Percentiles rank a stretch among this genome's conserved stretches.
phyloP scores from a whole-genome alignment of 495 filamentous ascomycete genomes.

The Penicillium silybi region DNA sequence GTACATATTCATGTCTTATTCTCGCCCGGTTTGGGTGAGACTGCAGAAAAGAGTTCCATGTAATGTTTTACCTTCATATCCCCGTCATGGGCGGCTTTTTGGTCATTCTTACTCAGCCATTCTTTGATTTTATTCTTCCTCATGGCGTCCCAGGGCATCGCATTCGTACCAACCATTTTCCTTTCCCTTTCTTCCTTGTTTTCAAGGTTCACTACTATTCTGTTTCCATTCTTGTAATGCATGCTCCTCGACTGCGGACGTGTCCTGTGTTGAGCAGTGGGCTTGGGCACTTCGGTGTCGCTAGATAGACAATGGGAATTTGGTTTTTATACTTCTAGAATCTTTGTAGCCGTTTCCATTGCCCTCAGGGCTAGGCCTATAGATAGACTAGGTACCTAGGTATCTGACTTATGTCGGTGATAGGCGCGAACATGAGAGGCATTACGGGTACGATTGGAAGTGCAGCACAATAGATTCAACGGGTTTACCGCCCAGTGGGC shows the following conservation, averaged over 20 bases:
- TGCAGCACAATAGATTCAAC: too few relatives aligned
- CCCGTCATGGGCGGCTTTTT: constrained; percentile 1
- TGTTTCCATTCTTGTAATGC: not conserved
- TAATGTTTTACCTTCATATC: not conserved
- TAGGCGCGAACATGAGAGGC: too few relatives aligned
- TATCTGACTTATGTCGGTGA: too few relatives aligned
- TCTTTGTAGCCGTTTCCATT: too few relatives aligned
- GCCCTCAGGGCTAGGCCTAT: too few relatives aligned
- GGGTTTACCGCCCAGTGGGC: too few relatives aligned
- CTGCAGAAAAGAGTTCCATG: constrained; percentile 9
- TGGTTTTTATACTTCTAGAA: not conserved
- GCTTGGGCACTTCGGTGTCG: not conserved
- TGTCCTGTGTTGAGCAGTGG: not conserved
- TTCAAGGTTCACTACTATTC: not conserved
- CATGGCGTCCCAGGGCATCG: constrained; percentile 4
- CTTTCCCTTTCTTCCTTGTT: not conserved
- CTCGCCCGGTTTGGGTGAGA: not conserved
- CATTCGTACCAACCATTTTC: not conserved
- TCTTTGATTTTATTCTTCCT: not conserved
- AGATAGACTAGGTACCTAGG: too few relatives aligned
- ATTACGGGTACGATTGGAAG: too few relatives aligned
- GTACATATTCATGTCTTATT: constrained; percentile 2
- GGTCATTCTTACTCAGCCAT: constrained; percentile 7
- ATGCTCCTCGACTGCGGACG: not conserved
- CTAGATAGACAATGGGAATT: not conserved